These are phyloP conservation scores for Bolboschoenoplectus hybrid DNA, from an alignment of 202 grass and related monocot genomes.

Conservation along the genomic window DNA sequence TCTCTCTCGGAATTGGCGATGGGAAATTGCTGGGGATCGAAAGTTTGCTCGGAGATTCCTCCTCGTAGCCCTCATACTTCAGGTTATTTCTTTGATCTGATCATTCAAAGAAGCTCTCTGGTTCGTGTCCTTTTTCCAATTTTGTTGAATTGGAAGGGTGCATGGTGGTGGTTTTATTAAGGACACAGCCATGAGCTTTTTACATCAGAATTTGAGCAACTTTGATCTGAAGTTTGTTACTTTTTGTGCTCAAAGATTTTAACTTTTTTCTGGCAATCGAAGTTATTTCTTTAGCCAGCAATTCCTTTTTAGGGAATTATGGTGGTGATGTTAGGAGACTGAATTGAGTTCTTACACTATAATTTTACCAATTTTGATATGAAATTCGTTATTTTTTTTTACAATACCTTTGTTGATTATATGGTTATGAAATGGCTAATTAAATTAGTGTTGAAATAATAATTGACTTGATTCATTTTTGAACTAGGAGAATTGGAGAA, in stretches of 20 bases:
- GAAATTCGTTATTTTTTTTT: neutral
- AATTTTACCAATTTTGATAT: neutral
- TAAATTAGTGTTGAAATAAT: neutral
- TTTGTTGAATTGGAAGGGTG: neutral
- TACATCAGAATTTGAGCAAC: constrained; percentile 17
- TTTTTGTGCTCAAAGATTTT: neutral
- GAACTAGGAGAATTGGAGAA: neutral
- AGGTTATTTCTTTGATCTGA: constrained; percentile 44
- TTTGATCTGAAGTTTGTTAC: neutral
- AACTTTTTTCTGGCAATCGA: neutral
- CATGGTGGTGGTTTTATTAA: neutral
- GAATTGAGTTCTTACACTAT: neutral
- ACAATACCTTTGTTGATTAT: neutral
- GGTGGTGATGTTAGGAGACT: neutral
- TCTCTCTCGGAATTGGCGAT: constrained; percentile 36
- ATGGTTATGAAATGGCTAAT: neutral
- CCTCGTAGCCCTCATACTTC: constrained; percentile 39
- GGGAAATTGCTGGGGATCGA: constrained; percentile 83
- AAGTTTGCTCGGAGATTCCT: constrained; percentile 67
- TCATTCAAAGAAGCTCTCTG: neutral
- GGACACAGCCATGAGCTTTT: neutral
- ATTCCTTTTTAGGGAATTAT: neutral
- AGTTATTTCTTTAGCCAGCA: neutral
- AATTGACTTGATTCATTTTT: neutral
- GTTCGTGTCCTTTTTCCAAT: constrained; percentile 15